These are phyloP conservation scores for Leptodermis oblonga DNA, from an alignment of 257 asterid species.

Conservation along the genomic window DNA sequence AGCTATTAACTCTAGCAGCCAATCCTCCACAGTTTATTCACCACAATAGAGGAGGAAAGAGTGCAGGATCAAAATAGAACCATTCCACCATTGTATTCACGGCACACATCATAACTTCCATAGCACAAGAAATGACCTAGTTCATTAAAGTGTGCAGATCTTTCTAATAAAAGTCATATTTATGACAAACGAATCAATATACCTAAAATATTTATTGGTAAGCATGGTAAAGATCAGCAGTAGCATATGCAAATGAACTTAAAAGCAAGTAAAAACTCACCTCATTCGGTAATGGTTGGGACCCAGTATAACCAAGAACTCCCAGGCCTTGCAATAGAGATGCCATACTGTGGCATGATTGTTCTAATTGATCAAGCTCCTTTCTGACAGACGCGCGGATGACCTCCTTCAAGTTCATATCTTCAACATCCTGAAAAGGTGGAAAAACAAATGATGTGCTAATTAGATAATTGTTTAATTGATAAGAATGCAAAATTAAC, in stretches of 20 bases:
- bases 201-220: neutral
- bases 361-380: conserved; percentile 58
- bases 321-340: conserved; percentile 65
- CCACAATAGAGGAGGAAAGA: neutral
- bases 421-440: conserved; percentile 70
- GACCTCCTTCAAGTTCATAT: conserved; percentile 76
- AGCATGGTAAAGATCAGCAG: neutral
- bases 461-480: neutral
- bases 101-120: no score
- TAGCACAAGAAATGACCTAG: neutral
- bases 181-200: neutral
- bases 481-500: neutral
- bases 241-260: neutral
- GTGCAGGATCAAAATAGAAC: neutral
- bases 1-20: neutral
- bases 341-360: conserved; percentile 58
- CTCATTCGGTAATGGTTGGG: conserved; percentile 49
- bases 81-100: neutral
- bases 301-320: conserved; percentile 39
- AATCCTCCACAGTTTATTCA: neutral
- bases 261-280: conserved; percentile 32
- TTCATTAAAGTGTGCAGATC: neutral
- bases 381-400: conserved; percentile 61
- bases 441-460: neutral
- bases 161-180: neutral